Percentiles rank a stretch among this genome's conserved stretches.
These are phyloP conservation scores for Potentilla sterilis DNA, from an alignment of 306 rosid genomes.

Conservation along the genomic window DNA sequence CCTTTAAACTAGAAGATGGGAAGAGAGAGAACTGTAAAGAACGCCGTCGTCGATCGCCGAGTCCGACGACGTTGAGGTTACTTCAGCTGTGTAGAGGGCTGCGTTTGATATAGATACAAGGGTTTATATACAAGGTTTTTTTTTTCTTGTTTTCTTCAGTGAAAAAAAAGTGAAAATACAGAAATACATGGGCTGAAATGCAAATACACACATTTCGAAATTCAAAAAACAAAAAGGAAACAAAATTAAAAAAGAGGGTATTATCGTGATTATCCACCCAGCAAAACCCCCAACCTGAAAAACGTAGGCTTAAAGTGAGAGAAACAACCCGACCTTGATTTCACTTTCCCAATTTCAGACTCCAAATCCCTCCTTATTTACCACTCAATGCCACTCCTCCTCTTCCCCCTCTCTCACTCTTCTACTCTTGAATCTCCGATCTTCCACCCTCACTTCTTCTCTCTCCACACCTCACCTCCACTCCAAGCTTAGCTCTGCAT, in stretches of 20 bases:
- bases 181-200: conserved; percentile 15
- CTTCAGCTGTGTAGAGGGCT: no score
- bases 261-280: conserved; percentile 46
- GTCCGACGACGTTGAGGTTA: no score
- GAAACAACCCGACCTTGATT: conserved; percentile 32
- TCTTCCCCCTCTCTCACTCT: conserved; percentile 25
- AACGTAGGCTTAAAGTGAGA: conserved; percentile 55
- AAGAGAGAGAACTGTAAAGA: no score
- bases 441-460: conserved; percentile 15
- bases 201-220: conserved; percentile 32
- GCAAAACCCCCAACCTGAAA: conserved; percentile 32
- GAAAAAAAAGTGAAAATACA: not conserved
- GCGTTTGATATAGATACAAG: no score
- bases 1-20: no score
- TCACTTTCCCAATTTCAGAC: conserved; percentile 44
- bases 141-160: no score
- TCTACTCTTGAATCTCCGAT: conserved; percentile 26
- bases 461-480: not conserved
- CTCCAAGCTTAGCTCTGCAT: not conserved
- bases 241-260: conserved; percentile 34
- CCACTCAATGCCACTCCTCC: conserved; percentile 49
- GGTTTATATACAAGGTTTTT: no score
- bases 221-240: conserved; percentile 41
- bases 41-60: no score
- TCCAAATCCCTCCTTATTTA: conserved; percentile 29